Percentiles rank a stretch among this genome's conserved stretches.
Evolutionary conservation across 768 basidiomycete species (phyloP).

Genomic region (Butyriboletus loyo): DNA sequence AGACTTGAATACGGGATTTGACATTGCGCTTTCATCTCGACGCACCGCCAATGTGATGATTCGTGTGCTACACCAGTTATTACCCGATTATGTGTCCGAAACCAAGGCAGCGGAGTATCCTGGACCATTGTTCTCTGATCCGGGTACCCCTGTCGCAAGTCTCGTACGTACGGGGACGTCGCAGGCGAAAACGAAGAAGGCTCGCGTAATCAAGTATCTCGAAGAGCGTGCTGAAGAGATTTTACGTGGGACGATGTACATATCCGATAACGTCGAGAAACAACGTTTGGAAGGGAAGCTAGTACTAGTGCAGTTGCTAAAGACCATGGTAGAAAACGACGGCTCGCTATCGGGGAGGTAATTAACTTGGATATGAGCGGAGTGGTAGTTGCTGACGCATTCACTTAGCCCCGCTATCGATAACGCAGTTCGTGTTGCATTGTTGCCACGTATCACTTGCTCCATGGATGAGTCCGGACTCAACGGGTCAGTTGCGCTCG

Average conservation of each 20-base stretch:
- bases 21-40: conserved; percentile 71
- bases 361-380: background rate
- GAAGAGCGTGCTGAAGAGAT: conserved; percentile 74
- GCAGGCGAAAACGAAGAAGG: conserved; percentile 81
- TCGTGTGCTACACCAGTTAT: conserved; percentile 61
- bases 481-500: conserved; percentile 14
- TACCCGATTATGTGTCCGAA: conserved; percentile 64
- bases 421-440: conserved; percentile 64
- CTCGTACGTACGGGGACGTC: conserved; percentile 62
- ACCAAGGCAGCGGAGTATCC: conserved; percentile 62
- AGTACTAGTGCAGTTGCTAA: conserved; percentile 68
- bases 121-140: conserved; percentile 83
- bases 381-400: conserved; percentile 16
- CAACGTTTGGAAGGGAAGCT: conserved; percentile 73
- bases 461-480: conserved; percentile 19
- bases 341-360: conserved; percentile 86
- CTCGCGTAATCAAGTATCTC: conserved; percentile 73
- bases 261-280: conserved; percentile 51
- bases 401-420: conserved; percentile 61
- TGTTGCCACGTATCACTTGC: conserved; percentile 56
- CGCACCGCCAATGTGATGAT: conserved; percentile 69
- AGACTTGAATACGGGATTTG: conserved; percentile 68
- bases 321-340: conserved; percentile 83
- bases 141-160: conserved; percentile 58
- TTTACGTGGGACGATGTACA: conserved; percentile 70